Conservation (phyloP, 2,329 filamentous ascomycete genomes). For the Aspergillus terreus region DNA sequence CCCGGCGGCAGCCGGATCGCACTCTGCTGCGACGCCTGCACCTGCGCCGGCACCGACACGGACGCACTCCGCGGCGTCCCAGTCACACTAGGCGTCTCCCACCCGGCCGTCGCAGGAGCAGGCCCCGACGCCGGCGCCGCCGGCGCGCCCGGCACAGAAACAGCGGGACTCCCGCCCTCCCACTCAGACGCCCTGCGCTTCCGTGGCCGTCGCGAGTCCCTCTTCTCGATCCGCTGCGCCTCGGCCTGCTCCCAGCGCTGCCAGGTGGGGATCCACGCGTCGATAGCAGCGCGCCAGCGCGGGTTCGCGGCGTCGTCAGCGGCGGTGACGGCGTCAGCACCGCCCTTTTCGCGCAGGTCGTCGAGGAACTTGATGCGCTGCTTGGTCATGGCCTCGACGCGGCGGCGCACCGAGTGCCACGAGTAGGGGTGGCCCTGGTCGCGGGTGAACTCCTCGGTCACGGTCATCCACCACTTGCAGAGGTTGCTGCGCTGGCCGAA, state of each 20-base stretch:
- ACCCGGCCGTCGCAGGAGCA: constrained; percentile 1
- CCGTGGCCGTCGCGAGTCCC: constrained; percentile 32
- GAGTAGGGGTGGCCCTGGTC: constrained; percentile 39
- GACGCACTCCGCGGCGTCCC: background rate
- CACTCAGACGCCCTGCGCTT: constrained; percentile 23
- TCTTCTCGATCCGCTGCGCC: constrained; percentile 33
- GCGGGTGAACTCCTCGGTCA: constrained; percentile 36
- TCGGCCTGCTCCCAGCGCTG: constrained; percentile 37
- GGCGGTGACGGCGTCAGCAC: constrained; percentile 5
- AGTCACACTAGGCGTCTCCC: constrained; percentile 9
- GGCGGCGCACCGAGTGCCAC: constrained; percentile 42
- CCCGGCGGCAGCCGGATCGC: constrained; percentile 33
- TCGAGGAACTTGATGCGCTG: constrained; percentile 39
- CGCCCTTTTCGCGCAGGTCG: constrained; percentile 28
- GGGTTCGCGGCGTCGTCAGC: constrained; percentile 33
- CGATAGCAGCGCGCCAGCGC: constrained; percentile 36
- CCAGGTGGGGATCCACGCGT: constrained; percentile 42
- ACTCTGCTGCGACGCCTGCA: constrained; percentile 10
- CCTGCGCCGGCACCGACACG: background rate
- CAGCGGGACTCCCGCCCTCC: background rate
- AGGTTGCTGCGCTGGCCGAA: constrained; percentile 40
- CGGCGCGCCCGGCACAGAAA: too few relatives aligned
- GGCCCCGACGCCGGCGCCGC: too few relatives aligned
- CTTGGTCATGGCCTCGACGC: constrained; percentile 39
- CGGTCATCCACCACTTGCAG: constrained; percentile 41